Base-by-base conservation (phyloP, 306 rosid genomes). In the Quercus aquifolioides region DNA sequence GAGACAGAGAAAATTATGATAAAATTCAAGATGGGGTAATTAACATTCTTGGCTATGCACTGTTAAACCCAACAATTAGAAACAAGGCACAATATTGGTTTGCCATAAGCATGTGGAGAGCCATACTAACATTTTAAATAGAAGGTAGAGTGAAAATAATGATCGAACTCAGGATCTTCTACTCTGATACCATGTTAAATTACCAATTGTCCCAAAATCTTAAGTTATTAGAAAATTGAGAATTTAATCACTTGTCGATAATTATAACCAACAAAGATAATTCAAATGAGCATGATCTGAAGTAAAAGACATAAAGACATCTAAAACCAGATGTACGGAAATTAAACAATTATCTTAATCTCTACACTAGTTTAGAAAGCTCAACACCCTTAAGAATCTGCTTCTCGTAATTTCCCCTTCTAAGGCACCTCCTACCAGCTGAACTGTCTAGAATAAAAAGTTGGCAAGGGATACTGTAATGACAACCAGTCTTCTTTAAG, bases 291-390 rank as follows among this genome's bases (percentile, higher is more conserved):
- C 18, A 76, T 19, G 74, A 28, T 30, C 35, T 6, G 11, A 23
- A 51, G 54, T 23, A 11, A 18, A 5, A 12, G 28, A 2, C 33
- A 26, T 5, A 33, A 25, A 51, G 25, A 21, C 18, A 74, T 21
- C 17, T 20, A 57, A 55, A 38, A 7, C 26, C 82, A 81, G 78
- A 60, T 74, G 69, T 79, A 75, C 1, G 28, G 38, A 30, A 4
- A 41, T 74, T 35, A 15, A 60, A 20, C 31, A 55, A n/a, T 6
- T 35, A 21, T 74, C 54, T 57, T n/a, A 35, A 74, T 56, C 28
- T 56, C 63, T 55, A 56, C 3, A 11, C 25, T 56, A 30, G 30
- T 19, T 19, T 21, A 74, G 10, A 67, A 33, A 18, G 1, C 71
- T 11, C 15, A 67, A 28, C n/a, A 26, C 68, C 35, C 68, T 21